A percentile compares a stretch with the other conserved stretches of the same genome.
Evolutionary conservation across 2,329 filamentous ascomycete species (phyloP).

Genomic region (Eurotiales sp.): DNA sequence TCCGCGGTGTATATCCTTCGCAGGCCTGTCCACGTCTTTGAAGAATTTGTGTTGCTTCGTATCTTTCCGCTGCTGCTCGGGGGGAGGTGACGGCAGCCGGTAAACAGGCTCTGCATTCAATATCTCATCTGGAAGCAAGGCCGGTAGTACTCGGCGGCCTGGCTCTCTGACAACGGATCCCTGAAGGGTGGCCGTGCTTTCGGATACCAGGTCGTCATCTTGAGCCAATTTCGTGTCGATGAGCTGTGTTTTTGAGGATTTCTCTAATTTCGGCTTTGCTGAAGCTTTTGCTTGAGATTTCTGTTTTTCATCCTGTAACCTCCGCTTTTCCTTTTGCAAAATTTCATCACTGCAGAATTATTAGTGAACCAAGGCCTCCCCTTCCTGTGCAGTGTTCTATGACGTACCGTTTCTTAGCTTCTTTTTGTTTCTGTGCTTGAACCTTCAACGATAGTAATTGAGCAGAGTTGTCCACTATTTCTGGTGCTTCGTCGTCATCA

Average conservation of each 20-base stretch:
- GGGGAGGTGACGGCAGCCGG: constrained; percentile 44
- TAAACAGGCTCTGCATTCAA: constrained; percentile 44
- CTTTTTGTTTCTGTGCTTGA: constrained; percentile 36
- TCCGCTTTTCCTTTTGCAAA: constrained; percentile 37
- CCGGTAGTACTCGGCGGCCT: constrained; percentile 41
- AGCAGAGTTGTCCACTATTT: constrained; percentile 38
- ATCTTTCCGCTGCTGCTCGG: constrained; percentile 26
- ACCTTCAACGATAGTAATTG: constrained; percentile 36
- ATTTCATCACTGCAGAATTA: constrained; percentile 31
- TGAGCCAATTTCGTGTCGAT: constrained; percentile 14
- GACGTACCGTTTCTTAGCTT: constrained; percentile 35
- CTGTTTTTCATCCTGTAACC: constrained; percentile 36
- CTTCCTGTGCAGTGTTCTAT: neutral
- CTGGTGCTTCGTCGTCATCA: constrained; percentile 41
- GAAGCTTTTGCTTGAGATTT: constrained; percentile 36
- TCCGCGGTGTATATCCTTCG: constrained; percentile 50
- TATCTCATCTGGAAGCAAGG: constrained; percentile 50
- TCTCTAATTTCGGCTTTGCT: constrained; percentile 28
- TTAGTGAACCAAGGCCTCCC: neutral
- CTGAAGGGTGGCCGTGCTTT: constrained; percentile 40
- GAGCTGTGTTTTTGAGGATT: constrained; percentile 13
- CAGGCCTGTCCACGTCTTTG: constrained; percentile 44
- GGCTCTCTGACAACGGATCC: constrained; percentile 34
- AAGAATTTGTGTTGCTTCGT: constrained; percentile 48
- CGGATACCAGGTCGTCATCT: constrained; percentile 38